These are phyloP conservation scores for Aethionema arabicum DNA, from an alignment of 345 rosid species.

Conservation along the genomic window DNA sequence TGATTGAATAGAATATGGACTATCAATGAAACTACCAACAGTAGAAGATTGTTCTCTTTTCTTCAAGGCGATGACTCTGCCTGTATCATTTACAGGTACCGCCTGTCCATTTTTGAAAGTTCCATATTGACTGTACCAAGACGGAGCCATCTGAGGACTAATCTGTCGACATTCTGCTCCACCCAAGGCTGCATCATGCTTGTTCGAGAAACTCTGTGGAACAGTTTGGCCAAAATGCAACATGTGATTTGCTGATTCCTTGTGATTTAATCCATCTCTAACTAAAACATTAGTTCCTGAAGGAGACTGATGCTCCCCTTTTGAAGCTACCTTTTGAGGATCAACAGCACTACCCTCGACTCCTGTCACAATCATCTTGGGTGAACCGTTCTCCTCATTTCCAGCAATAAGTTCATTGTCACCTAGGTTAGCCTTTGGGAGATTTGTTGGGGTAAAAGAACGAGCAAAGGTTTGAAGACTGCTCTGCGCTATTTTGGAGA, in stretches of 20 bases:
- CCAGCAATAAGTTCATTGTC: slow-evolving; percentile 53
- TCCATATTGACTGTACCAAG: slow-evolving; percentile 64
- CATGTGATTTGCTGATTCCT: slow-evolving; percentile 39
- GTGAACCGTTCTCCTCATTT: slow-evolving; percentile 46
- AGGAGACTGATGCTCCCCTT: slow-evolving; percentile 40
- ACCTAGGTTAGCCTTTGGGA: slow-evolving; percentile 40
- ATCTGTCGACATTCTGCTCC: slow-evolving; percentile 44
- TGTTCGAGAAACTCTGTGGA: slow-evolving; percentile 35
- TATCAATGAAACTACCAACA: slow-evolving; percentile 48
- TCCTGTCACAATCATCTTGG: slow-evolving; percentile 49
- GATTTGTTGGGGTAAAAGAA: slow-evolving; percentile 46
- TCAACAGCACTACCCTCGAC: slow-evolving; percentile 42
- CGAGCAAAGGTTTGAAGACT: slow-evolving; percentile 57
- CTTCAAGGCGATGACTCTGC: slow-evolving; percentile 35
- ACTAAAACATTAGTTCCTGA: slow-evolving; percentile 40
- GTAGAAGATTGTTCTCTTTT: slow-evolving; percentile 44
- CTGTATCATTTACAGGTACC: slow-evolving; percentile 40
- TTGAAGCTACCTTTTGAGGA: slow-evolving; percentile 40
- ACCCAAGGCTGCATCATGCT: slow-evolving; percentile 39
- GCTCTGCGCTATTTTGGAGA: slow-evolving; percentile 33
- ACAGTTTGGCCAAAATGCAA: slow-evolving; percentile 39
- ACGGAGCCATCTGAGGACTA: slow-evolving; percentile 57
- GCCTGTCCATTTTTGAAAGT: slow-evolving; percentile 57
- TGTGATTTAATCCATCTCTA: slow-evolving; percentile 36
- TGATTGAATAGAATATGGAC: slow-evolving; percentile 36